Base-by-base conservation (phyloP, 257 asterid species). In the Solanum neorickii region DNA sequence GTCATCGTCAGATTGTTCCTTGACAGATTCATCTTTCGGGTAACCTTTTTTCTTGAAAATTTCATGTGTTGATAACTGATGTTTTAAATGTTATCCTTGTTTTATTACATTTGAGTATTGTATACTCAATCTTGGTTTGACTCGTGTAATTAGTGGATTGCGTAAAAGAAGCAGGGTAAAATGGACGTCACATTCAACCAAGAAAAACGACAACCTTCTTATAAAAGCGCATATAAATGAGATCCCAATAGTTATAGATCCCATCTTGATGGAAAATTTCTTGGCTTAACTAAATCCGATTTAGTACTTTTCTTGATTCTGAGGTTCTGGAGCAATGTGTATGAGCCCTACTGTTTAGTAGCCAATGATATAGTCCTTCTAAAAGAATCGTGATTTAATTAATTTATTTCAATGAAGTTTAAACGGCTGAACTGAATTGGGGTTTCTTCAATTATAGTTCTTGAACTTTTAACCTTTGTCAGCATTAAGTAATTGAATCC, bases 1-100 rank as follows among this genome's bases (percentile, higher is more conserved):
- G 89, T 92, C n/a, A 88, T 88, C 13, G 96, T 92, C 12, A 95
- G 99, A 93, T 90, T 93, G 89, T 72, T 96, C 88, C 95, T 96
- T 42, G 98, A 97, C 89, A 93, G 92, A 91, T 92, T 91, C 92
- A 86, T 95, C 77, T 94, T 94, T 86, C 94, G 94, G 39, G 99
- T 96, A 93, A 94, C 98, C 65, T 56, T 42, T 72, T 10, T 74
- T 74, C 29, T 72, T 72, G 14, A 68, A 31, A 68, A 15, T 12
- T 27, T 68, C 39, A 16, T 27, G 21, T 25, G 73, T 8, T 66
- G 73, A 66, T 66, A 66, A 66, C 37, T 66, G 74, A 66, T 66
- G 3, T 33, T 69, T 72, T 69, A 21, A 75, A 41, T 75, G 59
- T 75, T 12, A 25, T 31, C n/a, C 25, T 77, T 77, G 84, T 77